These are phyloP conservation scores for Moesziomyces sp. DNA, from an alignment of 1,284 basidiomycete genomes.

Conservation along the genomic window DNA sequence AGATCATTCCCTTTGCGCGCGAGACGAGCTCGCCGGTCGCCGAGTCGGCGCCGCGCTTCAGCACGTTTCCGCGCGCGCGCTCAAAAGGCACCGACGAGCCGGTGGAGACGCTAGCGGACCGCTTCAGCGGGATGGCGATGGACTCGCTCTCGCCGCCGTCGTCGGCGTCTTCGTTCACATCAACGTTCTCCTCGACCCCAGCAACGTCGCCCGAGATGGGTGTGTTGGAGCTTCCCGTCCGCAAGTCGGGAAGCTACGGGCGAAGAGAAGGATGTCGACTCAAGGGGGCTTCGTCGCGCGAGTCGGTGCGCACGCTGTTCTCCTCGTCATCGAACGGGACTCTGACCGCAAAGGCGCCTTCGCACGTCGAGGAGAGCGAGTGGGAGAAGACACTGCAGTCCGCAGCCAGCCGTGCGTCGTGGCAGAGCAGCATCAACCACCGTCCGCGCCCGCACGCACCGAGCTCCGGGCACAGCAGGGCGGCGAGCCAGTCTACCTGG, in stretches of 20 bases:
- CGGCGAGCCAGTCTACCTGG: slow-evolving; percentile 26
- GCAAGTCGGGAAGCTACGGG: slow-evolving; percentile 11
- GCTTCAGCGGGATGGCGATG: slow-evolving; percentile 9
- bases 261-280: neutral
- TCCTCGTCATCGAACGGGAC: neutral
- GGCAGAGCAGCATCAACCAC: slow-evolving; percentile 40
- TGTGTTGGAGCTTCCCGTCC: slow-evolving; percentile 1
- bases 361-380: slow-evolving; percentile 10
- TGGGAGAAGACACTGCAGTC: slow-evolving; percentile 33
- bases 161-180: slow-evolving; percentile 12
- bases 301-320: slow-evolving; percentile 22
- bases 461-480: neutral
- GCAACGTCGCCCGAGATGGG: slow-evolving; percentile 23
- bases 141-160: slow-evolving; percentile 10
- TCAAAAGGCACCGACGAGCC: slow-evolving; percentile 7
- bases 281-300: slow-evolving; percentile 4
- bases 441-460: slow-evolving; percentile 16
- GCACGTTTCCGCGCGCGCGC: slow-evolving; percentile 24
- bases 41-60: slow-evolving; percentile 4
- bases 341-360: neutral
- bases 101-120: slow-evolving; percentile 15
- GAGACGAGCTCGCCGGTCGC: slow-evolving; percentile 3
- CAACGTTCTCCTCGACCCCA: slow-evolving; percentile 10
- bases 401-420: slow-evolving; percentile 21
- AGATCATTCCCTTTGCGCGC: slow-evolving; percentile 36